A percentile compares a stretch with the other conserved stretches of the same genome.
Evolutionary conservation across 257 asterid genomes (phyloP).

Genomic region (Haberlea rhodopensis): DNA sequence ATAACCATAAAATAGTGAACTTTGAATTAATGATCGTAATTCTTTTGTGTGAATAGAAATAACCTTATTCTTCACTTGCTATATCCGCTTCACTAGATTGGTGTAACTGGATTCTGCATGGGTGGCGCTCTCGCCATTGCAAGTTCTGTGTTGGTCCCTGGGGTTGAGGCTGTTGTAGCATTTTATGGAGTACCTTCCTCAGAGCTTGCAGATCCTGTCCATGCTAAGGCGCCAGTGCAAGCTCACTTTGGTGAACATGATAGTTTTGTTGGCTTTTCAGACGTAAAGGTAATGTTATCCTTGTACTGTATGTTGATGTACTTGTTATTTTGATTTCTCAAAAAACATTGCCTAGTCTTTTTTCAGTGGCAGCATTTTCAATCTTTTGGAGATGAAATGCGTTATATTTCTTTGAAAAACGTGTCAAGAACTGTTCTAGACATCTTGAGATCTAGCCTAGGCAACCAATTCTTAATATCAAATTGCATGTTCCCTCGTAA

Average conservation of each 20-base stretch:
- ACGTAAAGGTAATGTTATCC: conserved; percentile 58
- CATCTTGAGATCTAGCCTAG: background rate
- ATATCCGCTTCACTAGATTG: conserved; percentile 47
- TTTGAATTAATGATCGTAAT: background rate
- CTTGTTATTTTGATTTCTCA: background rate
- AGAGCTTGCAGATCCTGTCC: conserved; percentile 75
- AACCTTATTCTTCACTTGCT: conserved; percentile 3
- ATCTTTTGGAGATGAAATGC: background rate
- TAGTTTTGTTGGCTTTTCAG: conserved; percentile 74
- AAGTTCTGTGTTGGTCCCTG: conserved; percentile 83
- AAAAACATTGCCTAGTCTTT: background rate
- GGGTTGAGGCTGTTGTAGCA: conserved; percentile 80
- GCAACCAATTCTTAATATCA: background rate
- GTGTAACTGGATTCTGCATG: conserved; percentile 98
- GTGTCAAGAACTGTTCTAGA: background rate
- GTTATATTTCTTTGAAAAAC: background rate
- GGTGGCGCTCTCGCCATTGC: conserved; percentile 98
- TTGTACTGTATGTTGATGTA: background rate
- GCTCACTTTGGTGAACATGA: conserved; percentile 97
- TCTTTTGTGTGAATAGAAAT: background rate
- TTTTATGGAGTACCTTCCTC: conserved; percentile 95
- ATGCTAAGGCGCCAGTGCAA: conserved; percentile 90
- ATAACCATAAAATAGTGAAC: background rate
- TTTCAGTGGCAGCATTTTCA: background rate
- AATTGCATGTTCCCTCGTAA: background rate